Conservation (phyloP, 2,329 filamentous ascomycete genomes). For the Fusarium concolor region DNA sequence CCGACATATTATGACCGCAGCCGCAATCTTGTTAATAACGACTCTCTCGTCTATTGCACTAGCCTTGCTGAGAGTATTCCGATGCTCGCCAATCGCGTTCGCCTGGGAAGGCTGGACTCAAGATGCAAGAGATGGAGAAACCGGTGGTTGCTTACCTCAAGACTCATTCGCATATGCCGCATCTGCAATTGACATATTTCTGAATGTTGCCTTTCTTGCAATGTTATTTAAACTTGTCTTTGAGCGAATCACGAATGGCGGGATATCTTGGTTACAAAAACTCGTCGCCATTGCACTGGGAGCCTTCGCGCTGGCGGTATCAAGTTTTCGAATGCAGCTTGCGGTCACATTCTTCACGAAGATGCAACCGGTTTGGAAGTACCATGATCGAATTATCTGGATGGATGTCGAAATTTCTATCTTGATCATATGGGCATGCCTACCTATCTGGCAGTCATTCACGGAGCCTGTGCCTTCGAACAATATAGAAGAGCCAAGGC, state of each 20-base stretch:
- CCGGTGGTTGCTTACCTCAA: conserved; percentile 37
- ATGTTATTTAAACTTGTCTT: conserved; percentile 57
- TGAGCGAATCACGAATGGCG: conserved; percentile 52
- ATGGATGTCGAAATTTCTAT: conserved; percentile 57
- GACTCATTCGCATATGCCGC: conserved; percentile 55
- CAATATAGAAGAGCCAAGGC: conserved; percentile 7
- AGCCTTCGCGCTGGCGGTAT: conserved; percentile 53
- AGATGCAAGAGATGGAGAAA: conserved; percentile 8
- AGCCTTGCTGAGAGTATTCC: conserved; percentile 54
- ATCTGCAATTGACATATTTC: conserved; percentile 59
- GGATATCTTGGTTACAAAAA: conserved; percentile 58
- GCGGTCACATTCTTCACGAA: conserved; percentile 47
- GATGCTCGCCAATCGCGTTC: conserved; percentile 55
- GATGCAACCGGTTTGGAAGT: conserved; percentile 57
- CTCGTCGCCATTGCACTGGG: conserved; percentile 59
- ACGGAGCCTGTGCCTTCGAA: not conserved
- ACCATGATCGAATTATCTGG: conserved; percentile 57
- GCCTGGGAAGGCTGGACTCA: conserved; percentile 47
- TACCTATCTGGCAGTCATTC: conserved; percentile 52
- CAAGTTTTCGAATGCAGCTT: conserved; percentile 52
- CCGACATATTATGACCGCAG: conserved; percentile 50
- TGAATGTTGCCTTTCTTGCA: conserved; percentile 58
- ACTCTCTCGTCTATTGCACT: conserved; percentile 52
- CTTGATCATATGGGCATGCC: conserved; percentile 56
- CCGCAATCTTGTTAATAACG: conserved; percentile 50